These are phyloP conservation scores for Xylaria flabelliformis DNA, from an alignment of 495 filamentous ascomycete genomes.

Conservation along the genomic window DNA sequence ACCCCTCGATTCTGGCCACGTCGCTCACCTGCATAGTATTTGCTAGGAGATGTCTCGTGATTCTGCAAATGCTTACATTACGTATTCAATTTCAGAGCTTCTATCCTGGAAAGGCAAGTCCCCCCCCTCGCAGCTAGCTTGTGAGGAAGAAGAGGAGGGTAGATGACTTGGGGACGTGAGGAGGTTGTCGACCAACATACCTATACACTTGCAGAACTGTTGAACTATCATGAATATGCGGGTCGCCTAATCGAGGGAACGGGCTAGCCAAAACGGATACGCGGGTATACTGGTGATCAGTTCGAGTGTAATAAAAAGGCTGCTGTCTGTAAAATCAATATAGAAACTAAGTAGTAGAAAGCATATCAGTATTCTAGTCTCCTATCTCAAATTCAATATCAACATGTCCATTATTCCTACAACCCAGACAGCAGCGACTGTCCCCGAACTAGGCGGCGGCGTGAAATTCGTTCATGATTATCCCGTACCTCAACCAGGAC, in stretches of 20 bases:
- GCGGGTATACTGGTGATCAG: background rate
- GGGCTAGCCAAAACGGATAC: background rate
- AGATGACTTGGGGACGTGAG: background rate
- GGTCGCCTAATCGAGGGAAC: background rate
- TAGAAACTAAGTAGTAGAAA: background rate
- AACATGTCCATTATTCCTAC: slow-evolving; percentile 42
- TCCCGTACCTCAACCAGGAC: slow-evolving; percentile 51
- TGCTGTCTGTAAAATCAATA: background rate
- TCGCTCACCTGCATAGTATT: background rate
- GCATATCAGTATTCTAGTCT: background rate
- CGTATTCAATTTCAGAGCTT: background rate
- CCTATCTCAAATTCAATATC: background rate
- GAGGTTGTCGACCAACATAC: background rate
- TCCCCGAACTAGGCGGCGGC: slow-evolving; percentile 49
- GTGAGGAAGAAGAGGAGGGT: background rate
- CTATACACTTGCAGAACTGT: background rate
- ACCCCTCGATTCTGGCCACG: background rate
- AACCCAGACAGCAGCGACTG: slow-evolving; percentile 56
- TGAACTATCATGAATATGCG: background rate
- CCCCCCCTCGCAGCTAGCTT: background rate
- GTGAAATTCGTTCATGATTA: slow-evolving; percentile 56
- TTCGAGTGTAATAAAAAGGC: background rate
- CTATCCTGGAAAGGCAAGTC: slow-evolving; percentile 6
- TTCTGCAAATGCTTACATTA: background rate
- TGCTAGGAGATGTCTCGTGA: background rate